Percentiles rank a stretch among this genome's conserved stretches.
These are phyloP conservation scores for Blastobotrys terrestris DNA, from an alignment of 805 yeast species.

Conservation along the genomic window DNA sequence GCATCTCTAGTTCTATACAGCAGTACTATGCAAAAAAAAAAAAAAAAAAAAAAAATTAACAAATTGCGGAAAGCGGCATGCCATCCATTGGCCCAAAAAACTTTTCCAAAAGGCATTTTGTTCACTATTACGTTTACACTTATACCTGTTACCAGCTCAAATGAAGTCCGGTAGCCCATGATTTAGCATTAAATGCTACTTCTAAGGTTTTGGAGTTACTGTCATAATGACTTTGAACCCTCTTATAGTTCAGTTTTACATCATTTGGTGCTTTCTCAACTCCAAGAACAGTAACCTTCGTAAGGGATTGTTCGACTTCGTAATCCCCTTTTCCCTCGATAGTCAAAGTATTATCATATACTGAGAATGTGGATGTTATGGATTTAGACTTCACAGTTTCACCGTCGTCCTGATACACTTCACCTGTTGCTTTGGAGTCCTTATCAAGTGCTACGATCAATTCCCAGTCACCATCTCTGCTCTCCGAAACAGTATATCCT, in stretches of 20 bases:
- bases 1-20: too few relatives aligned
- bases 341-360: not conserved
- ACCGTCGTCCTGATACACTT: slow-evolving; percentile 78
- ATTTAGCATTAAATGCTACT: too few relatives aligned
- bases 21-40: too few relatives aligned
- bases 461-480: slow-evolving; percentile 11
- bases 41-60: too few relatives aligned
- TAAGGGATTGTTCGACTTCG: not conserved
- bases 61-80: too few relatives aligned
- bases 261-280: not conserved
- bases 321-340: not conserved
- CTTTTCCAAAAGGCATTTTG: too few relatives aligned
- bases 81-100: too few relatives aligned
- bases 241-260: not conserved
- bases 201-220: too few relatives aligned
- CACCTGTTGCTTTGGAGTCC: slow-evolving; percentile 45
- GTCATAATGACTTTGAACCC: too few relatives aligned
- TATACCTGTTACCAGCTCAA: too few relatives aligned
- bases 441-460: slow-evolving; percentile 49
- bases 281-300: slow-evolving; percentile 1
- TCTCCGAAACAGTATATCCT: slow-evolving; percentile 38
- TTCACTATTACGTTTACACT: too few relatives aligned
- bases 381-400: slow-evolving; percentile 49
- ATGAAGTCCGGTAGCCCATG: too few relatives aligned
- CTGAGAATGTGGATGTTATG: not conserved